phyloP scores from a whole-genome alignment of 805 yeast genomes.

The Cyberlindnera maritima region DNA sequence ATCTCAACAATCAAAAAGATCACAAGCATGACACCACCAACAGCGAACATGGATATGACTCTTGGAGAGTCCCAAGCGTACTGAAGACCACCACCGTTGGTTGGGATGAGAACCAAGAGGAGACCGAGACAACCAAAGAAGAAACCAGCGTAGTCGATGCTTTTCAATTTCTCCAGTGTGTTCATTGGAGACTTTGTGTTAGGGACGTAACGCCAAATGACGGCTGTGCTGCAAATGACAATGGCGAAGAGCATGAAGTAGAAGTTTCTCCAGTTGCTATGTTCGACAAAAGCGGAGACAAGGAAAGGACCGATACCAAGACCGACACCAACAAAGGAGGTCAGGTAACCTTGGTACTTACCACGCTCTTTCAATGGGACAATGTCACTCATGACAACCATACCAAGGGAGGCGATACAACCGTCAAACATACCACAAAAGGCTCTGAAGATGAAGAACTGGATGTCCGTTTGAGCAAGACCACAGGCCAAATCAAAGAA shows the following conservation, averaged over 20 bases:
- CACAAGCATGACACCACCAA: slow-evolving; percentile 42
- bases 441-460: slow-evolving; percentile 51
- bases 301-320: slow-evolving; percentile 44
- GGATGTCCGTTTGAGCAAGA: slow-evolving; percentile 45
- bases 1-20: slow-evolving; percentile 47
- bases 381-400: slow-evolving; percentile 54
- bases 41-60: slow-evolving; percentile 38
- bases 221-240: slow-evolving; percentile 43
- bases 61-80: slow-evolving; percentile 52
- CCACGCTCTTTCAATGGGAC: slow-evolving; percentile 54
- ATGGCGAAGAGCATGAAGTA: slow-evolving; percentile 39
- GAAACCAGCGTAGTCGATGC: slow-evolving; percentile 56
- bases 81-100: slow-evolving; percentile 60
- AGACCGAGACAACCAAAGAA: slow-evolving; percentile 45
- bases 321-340: slow-evolving; percentile 49
- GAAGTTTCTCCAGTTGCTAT: slow-evolving; percentile 40
- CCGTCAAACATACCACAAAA: slow-evolving; percentile 60
- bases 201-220: slow-evolving; percentile 42
- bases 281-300: slow-evolving; percentile 38
- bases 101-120: slow-evolving; percentile 48
- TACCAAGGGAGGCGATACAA: slow-evolving; percentile 46
- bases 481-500: slow-evolving; percentile 51
- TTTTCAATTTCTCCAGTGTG: slow-evolving; percentile 38
- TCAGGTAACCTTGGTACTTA: slow-evolving; percentile 54
- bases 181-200: slow-evolving; percentile 34